Evolutionary conservation across 805 yeast genomes (phyloP).

Genomic region (Myxozyma vanderwaltii): DNA sequence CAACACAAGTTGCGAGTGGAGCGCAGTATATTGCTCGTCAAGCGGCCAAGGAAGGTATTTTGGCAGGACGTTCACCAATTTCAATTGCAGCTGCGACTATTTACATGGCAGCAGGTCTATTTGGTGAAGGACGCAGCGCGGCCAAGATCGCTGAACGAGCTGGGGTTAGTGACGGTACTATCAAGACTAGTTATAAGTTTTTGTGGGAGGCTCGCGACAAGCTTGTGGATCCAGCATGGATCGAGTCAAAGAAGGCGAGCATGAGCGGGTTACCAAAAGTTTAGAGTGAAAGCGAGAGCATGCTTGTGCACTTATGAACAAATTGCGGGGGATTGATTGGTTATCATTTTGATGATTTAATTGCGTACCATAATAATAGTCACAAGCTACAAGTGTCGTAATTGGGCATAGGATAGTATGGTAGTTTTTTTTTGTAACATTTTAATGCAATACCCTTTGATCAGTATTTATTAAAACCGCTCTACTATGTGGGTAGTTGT

Average conservation of each 20-base stretch:
- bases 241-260: conserved; percentile 64
- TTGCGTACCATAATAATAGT: no score
- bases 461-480: no score
- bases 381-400: no score
- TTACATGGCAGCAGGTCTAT: conserved; percentile 89
- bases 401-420: no score
- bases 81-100: conserved; percentile 98
- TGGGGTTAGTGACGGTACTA: conserved; percentile 97
- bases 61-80: conserved; percentile 95
- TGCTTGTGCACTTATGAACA: not conserved
- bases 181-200: conserved; percentile 84
- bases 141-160: conserved; percentile 84
- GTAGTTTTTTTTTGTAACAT: no score
- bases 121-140: conserved; percentile 74
- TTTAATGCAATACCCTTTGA: no score
- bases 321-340: no score
- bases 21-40: conserved; percentile 90
- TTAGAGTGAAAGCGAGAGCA: not conserved
- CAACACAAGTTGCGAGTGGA: conserved; percentile 81
- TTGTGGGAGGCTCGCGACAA: conserved; percentile 71
- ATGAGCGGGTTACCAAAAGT: conserved; percentile 50
- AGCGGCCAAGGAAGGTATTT: conserved; percentile 86
- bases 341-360: no score
- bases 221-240: conserved; percentile 77
- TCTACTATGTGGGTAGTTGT: no score